Evolutionary conservation across 108 stramenopile species (phyloP).

Genomic region (Cylindrotheca closterium): DNA sequence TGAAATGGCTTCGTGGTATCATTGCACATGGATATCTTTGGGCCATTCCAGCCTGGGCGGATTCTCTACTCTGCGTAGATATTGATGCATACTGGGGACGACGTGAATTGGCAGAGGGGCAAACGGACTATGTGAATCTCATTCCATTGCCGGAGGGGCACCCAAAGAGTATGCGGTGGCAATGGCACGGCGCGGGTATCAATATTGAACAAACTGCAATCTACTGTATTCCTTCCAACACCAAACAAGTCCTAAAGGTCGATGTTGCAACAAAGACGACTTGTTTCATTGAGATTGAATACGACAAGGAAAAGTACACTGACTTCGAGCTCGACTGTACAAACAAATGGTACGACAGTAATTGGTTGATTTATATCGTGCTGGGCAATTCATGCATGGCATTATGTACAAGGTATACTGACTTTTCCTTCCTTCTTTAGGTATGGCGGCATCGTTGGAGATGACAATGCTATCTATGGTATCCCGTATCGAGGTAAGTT

Average conservation of each 20-base stretch:
- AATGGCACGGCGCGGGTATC: slow-evolving; percentile 86
- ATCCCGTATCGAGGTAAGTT: slow-evolving; percentile 54
- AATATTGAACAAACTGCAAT: slow-evolving; percentile 75
- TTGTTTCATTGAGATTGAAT: slow-evolving; percentile 55
- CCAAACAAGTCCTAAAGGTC: slow-evolving; percentile 70
- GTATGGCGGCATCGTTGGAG: slow-evolving; percentile 71
- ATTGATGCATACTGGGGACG: slow-evolving; percentile 61
- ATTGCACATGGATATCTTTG: slow-evolving; percentile 69
- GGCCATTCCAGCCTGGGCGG: slow-evolving; percentile 75
- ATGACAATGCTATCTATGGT: slow-evolving; percentile 78
- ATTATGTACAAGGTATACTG: neutral
- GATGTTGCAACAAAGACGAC: slow-evolving; percentile 62
- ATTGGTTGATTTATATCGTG: too few species aligned
- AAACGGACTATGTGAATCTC: slow-evolving; percentile 33
- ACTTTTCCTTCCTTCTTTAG: neutral
- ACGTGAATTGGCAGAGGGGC: slow-evolving; percentile 32
- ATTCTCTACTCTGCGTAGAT: slow-evolving; percentile 63
- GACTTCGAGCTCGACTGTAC: slow-evolving; percentile 40
- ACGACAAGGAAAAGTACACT: slow-evolving; percentile 37
- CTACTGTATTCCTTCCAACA: slow-evolving; percentile 84
- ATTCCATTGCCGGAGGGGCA: slow-evolving; percentile 51
- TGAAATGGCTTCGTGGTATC: slow-evolving; percentile 84
- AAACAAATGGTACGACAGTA: slow-evolving; percentile 91
- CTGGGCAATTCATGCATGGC: too few species aligned
- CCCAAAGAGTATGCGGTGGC: slow-evolving; percentile 55